phyloP scores from a whole-genome alignment of 306 rosid species.

The Inga oerstediana region DNA sequence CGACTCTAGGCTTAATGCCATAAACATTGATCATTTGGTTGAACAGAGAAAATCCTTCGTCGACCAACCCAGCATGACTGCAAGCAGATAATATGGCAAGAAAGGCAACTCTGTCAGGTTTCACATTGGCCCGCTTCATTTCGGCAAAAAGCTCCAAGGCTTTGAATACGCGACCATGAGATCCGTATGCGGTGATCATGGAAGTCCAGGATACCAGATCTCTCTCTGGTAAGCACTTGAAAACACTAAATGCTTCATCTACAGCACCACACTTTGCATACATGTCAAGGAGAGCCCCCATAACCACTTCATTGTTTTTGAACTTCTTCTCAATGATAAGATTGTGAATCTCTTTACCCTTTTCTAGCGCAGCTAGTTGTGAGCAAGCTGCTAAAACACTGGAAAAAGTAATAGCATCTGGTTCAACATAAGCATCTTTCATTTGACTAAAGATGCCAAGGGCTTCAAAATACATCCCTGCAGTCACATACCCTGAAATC shows the following conservation, averaged over 20 bases:
- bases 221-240: slow-evolving; percentile 62
- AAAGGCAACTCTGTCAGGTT: slow-evolving; percentile 68
- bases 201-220: slow-evolving; percentile 86
- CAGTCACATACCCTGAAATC: slow-evolving; percentile 70
- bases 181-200: slow-evolving; percentile 79
- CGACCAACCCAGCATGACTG: slow-evolving; percentile 77
- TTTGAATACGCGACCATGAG: slow-evolving; percentile 71
- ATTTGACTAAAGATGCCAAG: slow-evolving; percentile 54
- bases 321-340: slow-evolving; percentile 49
- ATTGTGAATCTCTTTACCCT: slow-evolving; percentile 76
- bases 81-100: slow-evolving; percentile 80
- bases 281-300: slow-evolving; percentile 91
- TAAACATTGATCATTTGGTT: slow-evolving; percentile 57
- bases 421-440: slow-evolving; percentile 52
- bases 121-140: slow-evolving; percentile 56
- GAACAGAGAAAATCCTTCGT: slow-evolving; percentile 65
- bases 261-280: slow-evolving; percentile 86
- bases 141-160: slow-evolving; percentile 68
- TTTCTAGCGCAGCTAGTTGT: slow-evolving; percentile 71
- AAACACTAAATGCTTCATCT: slow-evolving; percentile 66
- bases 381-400: slow-evolving; percentile 78
- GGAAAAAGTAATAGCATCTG: slow-evolving; percentile 71
- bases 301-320: slow-evolving; percentile 56
- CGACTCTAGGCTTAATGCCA: slow-evolving; percentile 61
- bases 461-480: slow-evolving; percentile 65